Conservation (phyloP, 176 grass and related monocot species). For the Carex kokanica region DNA sequence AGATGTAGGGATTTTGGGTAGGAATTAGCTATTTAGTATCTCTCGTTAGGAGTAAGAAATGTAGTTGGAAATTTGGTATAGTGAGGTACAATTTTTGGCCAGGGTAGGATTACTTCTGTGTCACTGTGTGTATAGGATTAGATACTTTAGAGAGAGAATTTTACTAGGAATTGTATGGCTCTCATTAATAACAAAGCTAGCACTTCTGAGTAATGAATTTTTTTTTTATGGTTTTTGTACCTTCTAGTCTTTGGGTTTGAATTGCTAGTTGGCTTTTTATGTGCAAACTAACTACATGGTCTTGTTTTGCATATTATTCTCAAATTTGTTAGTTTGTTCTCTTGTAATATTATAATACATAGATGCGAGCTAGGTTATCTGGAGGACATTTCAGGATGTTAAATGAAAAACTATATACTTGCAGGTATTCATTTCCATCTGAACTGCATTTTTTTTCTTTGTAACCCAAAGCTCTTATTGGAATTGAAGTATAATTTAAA, state of each 20-base stretch:
- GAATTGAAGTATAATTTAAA: background rate
- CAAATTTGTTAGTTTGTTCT: slow-evolving; percentile 11
- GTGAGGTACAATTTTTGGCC: background rate
- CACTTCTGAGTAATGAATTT: no score
- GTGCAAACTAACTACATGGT: background rate
- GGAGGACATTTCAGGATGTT: slow-evolving; percentile 98
- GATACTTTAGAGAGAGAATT: background rate
- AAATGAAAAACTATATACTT: slow-evolving; percentile 90
- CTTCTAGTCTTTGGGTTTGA: background rate
- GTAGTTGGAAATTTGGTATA: background rate
- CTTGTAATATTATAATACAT: slow-evolving; percentile 14
- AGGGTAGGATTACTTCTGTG: background rate
- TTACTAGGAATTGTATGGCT: background rate
- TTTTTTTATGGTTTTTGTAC: background rate
- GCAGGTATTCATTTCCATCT: slow-evolving; percentile 51
- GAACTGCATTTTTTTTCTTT: background rate
- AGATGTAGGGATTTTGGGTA: background rate
- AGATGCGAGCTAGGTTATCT: slow-evolving; percentile 93
- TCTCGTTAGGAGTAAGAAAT: background rate
- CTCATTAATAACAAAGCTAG: no score
- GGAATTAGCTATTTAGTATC: background rate
- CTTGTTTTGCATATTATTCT: slow-evolving; percentile 1
- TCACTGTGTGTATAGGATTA: background rate
- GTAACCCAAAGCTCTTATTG: background rate
- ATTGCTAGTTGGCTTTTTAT: background rate